A percentile compares a stretch with the other conserved stretches of the same genome.
Conservation (phyloP, 2,329 filamentous ascomycete species). For the Aureobasidium pullulans region DNA sequence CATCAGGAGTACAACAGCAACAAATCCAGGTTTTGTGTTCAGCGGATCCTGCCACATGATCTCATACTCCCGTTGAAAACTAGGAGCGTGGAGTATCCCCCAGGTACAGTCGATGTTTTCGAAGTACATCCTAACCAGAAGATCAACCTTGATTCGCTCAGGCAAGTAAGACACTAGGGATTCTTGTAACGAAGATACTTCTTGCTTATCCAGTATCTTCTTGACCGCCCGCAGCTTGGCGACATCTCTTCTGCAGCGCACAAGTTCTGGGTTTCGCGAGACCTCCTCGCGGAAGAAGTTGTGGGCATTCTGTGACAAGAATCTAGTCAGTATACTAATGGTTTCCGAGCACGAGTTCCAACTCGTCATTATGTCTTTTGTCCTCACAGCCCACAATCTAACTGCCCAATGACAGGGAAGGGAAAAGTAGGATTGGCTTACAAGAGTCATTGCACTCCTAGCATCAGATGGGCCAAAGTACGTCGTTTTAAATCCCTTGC, state of each 20-base stretch:
- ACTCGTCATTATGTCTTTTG: neutral
- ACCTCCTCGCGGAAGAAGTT: slow-evolving; percentile 8
- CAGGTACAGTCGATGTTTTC: slow-evolving; percentile 44
- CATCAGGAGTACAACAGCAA: slow-evolving; percentile 35
- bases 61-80: slow-evolving; percentile 45
- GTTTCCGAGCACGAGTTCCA: neutral
- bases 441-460: slow-evolving; percentile 27
- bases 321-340: neutral
- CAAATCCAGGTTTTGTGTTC: slow-evolving; percentile 26
- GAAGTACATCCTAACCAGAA: slow-evolving; percentile 42
- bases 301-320: neutral
- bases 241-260: slow-evolving; percentile 26
- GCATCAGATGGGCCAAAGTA: slow-evolving; percentile 38
- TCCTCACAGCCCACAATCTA: neutral
- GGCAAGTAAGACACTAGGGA: slow-evolving; percentile 33
- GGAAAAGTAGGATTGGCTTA: slow-evolving; percentile 16
- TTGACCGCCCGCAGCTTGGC: slow-evolving; percentile 18
- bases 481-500: slow-evolving; percentile 38
- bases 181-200: slow-evolving; percentile 22
- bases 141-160: slow-evolving; percentile 32
- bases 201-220: slow-evolving; percentile 16
- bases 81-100: slow-evolving; percentile 47
- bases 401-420: neutral
- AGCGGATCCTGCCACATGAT: slow-evolving; percentile 38
- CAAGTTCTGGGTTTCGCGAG: slow-evolving; percentile 27